A percentile compares a stretch with the other conserved stretches of the same genome.
Conservation (phyloP, 2,329 filamentous ascomycete genomes). For the Colletotrichum agaves region DNA sequence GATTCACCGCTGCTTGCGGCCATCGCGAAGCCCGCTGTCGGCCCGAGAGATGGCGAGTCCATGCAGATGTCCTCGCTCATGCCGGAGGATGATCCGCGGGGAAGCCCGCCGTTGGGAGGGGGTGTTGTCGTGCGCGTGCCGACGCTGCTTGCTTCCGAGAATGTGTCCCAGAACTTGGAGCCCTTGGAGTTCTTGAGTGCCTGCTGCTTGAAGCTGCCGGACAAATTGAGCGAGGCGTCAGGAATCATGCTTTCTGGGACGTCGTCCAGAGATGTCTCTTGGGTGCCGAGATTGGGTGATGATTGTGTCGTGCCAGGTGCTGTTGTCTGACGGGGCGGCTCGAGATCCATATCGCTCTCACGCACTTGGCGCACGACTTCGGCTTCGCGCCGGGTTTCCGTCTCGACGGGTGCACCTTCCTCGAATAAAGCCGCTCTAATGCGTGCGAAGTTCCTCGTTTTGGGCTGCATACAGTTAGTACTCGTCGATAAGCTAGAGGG, state of each 20-base stretch:
- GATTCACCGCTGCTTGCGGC: constrained; percentile 38
- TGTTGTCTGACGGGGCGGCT: constrained; percentile 56
- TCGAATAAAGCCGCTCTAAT: constrained; percentile 91
- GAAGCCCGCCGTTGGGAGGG: constrained; percentile 70
- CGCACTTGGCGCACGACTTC: constrained; percentile 96
- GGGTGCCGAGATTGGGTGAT: constrained; percentile 74
- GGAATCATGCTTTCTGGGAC: constrained; percentile 77
- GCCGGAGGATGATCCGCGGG: constrained; percentile 67
- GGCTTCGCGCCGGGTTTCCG: constrained; percentile 88
- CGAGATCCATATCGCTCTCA: constrained; percentile 81
- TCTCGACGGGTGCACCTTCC: constrained; percentile 87
- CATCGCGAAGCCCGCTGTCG: constrained; percentile 48
- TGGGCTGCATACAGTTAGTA: constrained; percentile 71
- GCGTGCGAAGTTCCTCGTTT: constrained; percentile 94
- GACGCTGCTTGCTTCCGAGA: constrained; percentile 73
- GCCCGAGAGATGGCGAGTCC: constrained; percentile 70
- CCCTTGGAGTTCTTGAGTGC: constrained; percentile 77
- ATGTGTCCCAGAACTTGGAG: constrained; percentile 80
- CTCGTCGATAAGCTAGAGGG: not conserved
- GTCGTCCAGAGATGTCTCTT: constrained; percentile 71
- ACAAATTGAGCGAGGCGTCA: constrained; percentile 59
- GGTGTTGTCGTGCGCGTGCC: constrained; percentile 67
- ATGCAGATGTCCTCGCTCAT: constrained; percentile 78
- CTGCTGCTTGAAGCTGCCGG: constrained; percentile 80
- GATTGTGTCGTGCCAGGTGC: constrained; percentile 70